Percentiles rank a stretch among this genome's conserved stretches.
Conservation (phyloP, 1,139 yeast genomes). For the Trichomonascaceae sp. region DNA sequence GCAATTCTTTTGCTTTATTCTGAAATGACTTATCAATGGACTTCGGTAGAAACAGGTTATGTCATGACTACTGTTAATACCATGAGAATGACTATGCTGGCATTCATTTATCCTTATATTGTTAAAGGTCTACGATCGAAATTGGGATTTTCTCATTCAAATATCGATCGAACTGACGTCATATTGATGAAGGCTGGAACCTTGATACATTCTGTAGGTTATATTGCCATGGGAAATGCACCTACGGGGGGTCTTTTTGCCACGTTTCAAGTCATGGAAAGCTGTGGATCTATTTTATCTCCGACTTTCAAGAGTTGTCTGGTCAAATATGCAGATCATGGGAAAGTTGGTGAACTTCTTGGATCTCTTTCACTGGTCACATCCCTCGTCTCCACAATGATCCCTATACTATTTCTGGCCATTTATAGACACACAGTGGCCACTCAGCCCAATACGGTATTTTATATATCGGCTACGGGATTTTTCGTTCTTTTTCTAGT, state of each 20-base stretch:
- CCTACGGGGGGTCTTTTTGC: constrained; percentile 26
- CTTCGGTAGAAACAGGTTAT: constrained; percentile 52
- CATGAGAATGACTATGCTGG: constrained; percentile 39
- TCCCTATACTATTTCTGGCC: constrained; percentile 27
- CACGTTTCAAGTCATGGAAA: constrained; percentile 35
- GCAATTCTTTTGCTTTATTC: constrained; percentile 52
- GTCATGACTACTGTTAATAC: constrained; percentile 51
- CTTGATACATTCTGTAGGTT: constrained; percentile 40
- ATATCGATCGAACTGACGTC: constrained; percentile 52
- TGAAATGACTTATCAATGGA: constrained; percentile 55
- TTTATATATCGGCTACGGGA: constrained; percentile 22
- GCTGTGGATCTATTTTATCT: constrained; percentile 43
- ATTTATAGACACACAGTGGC: constrained; percentile 28
- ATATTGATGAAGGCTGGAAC: constrained; percentile 38
- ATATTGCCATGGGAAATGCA: constrained; percentile 36
- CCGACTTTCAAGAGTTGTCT: constrained; percentile 48
- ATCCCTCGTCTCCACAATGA: constrained; percentile 23
- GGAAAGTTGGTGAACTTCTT: constrained; percentile 29
- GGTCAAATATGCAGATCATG: constrained; percentile 43
- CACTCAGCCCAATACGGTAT: constrained; percentile 26
- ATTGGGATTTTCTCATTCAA: constrained; percentile 16
- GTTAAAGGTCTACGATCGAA: background rate
- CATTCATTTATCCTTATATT: constrained; percentile 39
- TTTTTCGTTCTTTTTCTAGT: constrained; percentile 15
- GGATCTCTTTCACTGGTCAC: constrained; percentile 31